Evolutionary conservation across 805 yeast species (phyloP).

Genomic region (Cyberlindnera misumaiensis): DNA sequence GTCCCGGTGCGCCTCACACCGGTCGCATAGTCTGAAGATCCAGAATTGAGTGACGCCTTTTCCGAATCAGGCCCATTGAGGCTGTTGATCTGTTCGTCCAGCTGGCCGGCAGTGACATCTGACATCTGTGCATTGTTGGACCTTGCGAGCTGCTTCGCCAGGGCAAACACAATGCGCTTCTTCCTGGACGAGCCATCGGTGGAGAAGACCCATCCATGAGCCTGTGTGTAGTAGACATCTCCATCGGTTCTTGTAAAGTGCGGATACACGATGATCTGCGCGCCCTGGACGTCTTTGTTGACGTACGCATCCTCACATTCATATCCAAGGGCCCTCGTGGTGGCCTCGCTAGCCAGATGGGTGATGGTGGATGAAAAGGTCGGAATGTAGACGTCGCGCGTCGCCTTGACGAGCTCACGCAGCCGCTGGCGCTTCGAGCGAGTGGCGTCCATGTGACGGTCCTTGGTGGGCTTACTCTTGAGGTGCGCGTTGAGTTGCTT

Average conservation of each 20-base stretch:
- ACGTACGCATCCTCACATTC: slow-evolving; percentile 4
- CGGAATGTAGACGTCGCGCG: slow-evolving; percentile 54
- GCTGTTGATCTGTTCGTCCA: slow-evolving; percentile 31
- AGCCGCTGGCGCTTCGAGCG: slow-evolving; percentile 37
- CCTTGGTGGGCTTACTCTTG: no score
- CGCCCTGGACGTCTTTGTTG: slow-evolving; percentile 32
- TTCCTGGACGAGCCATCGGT: slow-evolving; percentile 69
- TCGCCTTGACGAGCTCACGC: slow-evolving; percentile 44
- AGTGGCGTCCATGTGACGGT: neutral
- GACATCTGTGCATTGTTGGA: slow-evolving; percentile 19
- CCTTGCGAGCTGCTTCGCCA: slow-evolving; percentile 63
- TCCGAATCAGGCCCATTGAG: slow-evolving; percentile 19
- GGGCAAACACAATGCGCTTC: slow-evolving; percentile 58
- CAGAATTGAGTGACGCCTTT: slow-evolving; percentile 17
- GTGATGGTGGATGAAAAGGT: slow-evolving; percentile 40
- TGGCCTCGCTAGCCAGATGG: slow-evolving; percentile 42
- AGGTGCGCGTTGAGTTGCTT: neutral
- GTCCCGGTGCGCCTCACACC: slow-evolving; percentile 8
- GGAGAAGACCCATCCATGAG: slow-evolving; percentile 64
- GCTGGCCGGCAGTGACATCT: slow-evolving; percentile 26
- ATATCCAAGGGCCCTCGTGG: slow-evolving; percentile 17
- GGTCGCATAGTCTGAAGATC: slow-evolving; percentile 1
- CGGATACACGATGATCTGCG: slow-evolving; percentile 55
- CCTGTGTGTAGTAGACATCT: slow-evolving; percentile 42
- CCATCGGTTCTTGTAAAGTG: slow-evolving; percentile 38